Evolutionary conservation across 2,329 filamentous ascomycete genomes (phyloP), one percentile per base, ranked within the genome.

Genomic region (Boeremia lycopersici): DNA sequence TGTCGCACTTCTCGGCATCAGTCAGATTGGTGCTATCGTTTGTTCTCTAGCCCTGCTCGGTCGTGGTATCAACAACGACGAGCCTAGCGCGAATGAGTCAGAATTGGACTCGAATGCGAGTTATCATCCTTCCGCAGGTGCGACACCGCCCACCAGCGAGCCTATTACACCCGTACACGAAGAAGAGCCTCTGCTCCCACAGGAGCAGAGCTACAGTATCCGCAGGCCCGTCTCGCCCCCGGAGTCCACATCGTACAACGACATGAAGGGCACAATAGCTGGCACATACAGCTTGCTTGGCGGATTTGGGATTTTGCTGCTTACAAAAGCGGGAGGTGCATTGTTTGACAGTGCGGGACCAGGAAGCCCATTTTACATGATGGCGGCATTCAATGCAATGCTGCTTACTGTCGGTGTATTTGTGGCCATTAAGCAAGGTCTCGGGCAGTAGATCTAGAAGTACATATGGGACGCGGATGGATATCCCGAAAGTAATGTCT

Each of bases 1-100:
- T 13, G 91, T 92, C 36, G 85, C 88, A 0, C 77, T 96, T 15
- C 86, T 98, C 34, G 95, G 95, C 12, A 85, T 96, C 69, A 96
- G 91, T 67, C 95, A 99, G 75, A 98, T 99, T 58, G 95, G 93
- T 2, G 89, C 92, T 10, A 98, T 99, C 55, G 95, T 99, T 0
- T 97, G 93, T 77, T 96, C 91, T 61, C 83, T 99, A n/a, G 92
- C 90, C 0, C 86, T 95, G 0, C 82, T 99, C 2, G 91, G 91
- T 33, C 86, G 86, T 13, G 93, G 92, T 4, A 88, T 98, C 19
- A 80, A 96, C 44, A 75, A 75, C 63, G 77, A 77, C 53, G 76
- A 77, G 57, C 48, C 47, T 39, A 59, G 41, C 15, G 58, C 53
- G 17, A 28, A 58, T 12, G 36, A 30, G 23, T 43, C 56, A 12